phyloP scores from a whole-genome alignment of 768 basidiomycete species.

The Strobilomyces echinocephalus region DNA sequence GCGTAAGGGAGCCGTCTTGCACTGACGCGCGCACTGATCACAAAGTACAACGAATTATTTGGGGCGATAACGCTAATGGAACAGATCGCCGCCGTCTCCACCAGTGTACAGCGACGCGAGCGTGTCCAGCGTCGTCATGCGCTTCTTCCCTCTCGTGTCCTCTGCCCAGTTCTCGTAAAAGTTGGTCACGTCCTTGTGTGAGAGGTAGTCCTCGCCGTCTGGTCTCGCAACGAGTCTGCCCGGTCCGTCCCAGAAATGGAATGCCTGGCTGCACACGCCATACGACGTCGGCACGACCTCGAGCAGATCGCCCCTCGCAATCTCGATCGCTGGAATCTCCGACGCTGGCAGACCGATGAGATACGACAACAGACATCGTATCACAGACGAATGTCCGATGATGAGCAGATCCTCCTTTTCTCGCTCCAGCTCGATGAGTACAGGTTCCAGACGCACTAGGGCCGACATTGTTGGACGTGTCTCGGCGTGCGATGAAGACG shows the following conservation, averaged over 20 bases:
- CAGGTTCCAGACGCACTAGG: slow-evolving; percentile 89
- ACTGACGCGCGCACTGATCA: no score
- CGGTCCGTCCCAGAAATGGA: slow-evolving; percentile 90
- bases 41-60: no score
- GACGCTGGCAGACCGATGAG: slow-evolving; percentile 91
- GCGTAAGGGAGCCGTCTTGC: no score
- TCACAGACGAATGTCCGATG: slow-evolving; percentile 95
- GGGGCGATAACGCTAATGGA: slow-evolving; percentile 4
- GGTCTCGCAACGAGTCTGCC: slow-evolving; percentile 47
- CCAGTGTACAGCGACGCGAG: slow-evolving; percentile 21
- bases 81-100: slow-evolving; percentile 7
- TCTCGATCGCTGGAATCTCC: slow-evolving; percentile 96
- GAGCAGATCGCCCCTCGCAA: slow-evolving; percentile 93
- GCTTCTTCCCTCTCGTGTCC: slow-evolving; percentile 60
- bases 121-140: slow-evolving; percentile 29
- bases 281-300: slow-evolving; percentile 88
- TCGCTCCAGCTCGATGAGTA: slow-evolving; percentile 89
- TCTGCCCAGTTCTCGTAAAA: slow-evolving; percentile 90
- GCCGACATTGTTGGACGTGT: not conserved
- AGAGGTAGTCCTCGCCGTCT: slow-evolving; percentile 32
- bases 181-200: slow-evolving; percentile 59
- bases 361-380: slow-evolving; percentile 90
- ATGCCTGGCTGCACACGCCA: slow-evolving; percentile 85
- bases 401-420: slow-evolving; percentile 93
- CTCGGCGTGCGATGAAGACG: not conserved